Percentiles rank a stretch among this genome's conserved stretches.
These are phyloP conservation scores for Chaetomium tenue DNA, from an alignment of 495 filamentous ascomycete species.

Conservation along the genomic window DNA sequence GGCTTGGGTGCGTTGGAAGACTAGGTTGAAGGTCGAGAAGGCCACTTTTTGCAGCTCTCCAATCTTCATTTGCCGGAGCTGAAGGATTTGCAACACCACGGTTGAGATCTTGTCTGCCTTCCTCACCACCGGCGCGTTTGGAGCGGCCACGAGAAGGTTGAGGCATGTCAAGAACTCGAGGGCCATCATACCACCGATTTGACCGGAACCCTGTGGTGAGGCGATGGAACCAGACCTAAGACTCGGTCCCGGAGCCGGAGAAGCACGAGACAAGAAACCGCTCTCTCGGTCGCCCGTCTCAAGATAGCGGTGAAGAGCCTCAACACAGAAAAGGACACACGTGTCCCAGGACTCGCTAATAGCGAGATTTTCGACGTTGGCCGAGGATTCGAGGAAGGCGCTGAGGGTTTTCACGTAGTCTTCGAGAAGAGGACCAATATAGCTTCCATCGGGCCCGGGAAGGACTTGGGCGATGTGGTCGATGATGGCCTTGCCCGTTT, in stretches of 20 bases:
- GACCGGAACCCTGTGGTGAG: slow-evolving; percentile 20
- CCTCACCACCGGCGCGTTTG: slow-evolving; percentile 68
- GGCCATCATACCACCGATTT: slow-evolving; percentile 36
- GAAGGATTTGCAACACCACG: slow-evolving; percentile 61
- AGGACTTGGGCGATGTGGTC: slow-evolving; percentile 80
- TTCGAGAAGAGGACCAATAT: slow-evolving; percentile 67
- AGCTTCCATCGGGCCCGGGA: slow-evolving; percentile 57
- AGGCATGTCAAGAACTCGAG: slow-evolving; percentile 67
- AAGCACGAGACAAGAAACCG: slow-evolving; percentile 35
- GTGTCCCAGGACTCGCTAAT: slow-evolving; percentile 63
- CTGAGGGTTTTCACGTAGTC: slow-evolving; percentile 77
- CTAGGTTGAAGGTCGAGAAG: slow-evolving; percentile 70
- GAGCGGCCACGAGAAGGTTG: slow-evolving; percentile 58
- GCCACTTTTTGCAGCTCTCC: slow-evolving; percentile 65
- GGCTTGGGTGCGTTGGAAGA: slow-evolving; percentile 62
- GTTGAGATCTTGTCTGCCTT: slow-evolving; percentile 58
- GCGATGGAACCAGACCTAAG: slow-evolving; percentile 35
- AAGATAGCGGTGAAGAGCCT: slow-evolving; percentile 48
- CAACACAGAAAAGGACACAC: slow-evolving; percentile 64
- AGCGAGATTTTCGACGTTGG: slow-evolving; percentile 75
- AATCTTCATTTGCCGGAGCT: slow-evolving; percentile 53
- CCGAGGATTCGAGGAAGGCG: slow-evolving; percentile 64
- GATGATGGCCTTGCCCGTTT: slow-evolving; percentile 72
- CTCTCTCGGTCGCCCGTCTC: slow-evolving; percentile 39
- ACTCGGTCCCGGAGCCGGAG: slow-evolving; percentile 43